A percentile compares a stretch with the other conserved stretches of the same genome.
phyloP scores from a whole-genome alignment of 768 basidiomycete species.

The Termitomyces sp. region DNA sequence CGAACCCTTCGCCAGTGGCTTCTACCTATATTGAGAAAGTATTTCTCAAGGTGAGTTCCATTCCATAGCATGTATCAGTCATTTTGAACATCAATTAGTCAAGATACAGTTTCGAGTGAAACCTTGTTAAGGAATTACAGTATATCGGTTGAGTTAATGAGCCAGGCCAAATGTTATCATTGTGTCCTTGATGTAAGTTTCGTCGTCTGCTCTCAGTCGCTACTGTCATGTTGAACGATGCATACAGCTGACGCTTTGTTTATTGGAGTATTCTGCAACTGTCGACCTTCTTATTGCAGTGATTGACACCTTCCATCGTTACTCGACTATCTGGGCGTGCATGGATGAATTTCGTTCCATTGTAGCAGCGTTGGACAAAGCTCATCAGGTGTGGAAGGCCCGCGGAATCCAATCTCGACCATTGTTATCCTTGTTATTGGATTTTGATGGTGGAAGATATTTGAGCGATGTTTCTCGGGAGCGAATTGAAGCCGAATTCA shows the following conservation, averaged over 20 bases:
- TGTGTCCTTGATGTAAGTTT: conserved; percentile 61
- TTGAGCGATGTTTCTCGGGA: conserved; percentile 51
- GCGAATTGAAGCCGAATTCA: conserved; percentile 55
- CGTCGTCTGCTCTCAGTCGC: no score
- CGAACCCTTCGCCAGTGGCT: conserved; percentile 69
- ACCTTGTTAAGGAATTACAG: conserved; percentile 50
- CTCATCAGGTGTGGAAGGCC: conserved; percentile 59
- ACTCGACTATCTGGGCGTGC: conserved; percentile 70
- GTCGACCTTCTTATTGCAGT: conserved; percentile 52
- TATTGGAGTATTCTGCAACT: conserved; percentile 48
- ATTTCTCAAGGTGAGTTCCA: conserved; percentile 39
- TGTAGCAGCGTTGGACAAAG: conserved; percentile 51
- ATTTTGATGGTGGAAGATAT: conserved; percentile 57
- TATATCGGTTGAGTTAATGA: conserved; percentile 54
- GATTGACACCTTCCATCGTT: conserved; percentile 68
- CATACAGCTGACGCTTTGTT: conserved; percentile 42
- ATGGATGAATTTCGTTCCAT: conserved; percentile 59
- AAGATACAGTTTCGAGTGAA: conserved; percentile 21
- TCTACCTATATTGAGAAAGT: conserved; percentile 58
- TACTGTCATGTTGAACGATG: conserved; percentile 1
- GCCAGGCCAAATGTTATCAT: conserved; percentile 56
- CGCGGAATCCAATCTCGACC: conserved; percentile 62
- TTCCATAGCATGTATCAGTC: background rate
- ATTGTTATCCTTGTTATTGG: conserved; percentile 56
- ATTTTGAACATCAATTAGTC: conserved; percentile 5